Evolutionary conservation across 257 asterid species (phyloP).

Genomic region (Paulownia fortunei): DNA sequence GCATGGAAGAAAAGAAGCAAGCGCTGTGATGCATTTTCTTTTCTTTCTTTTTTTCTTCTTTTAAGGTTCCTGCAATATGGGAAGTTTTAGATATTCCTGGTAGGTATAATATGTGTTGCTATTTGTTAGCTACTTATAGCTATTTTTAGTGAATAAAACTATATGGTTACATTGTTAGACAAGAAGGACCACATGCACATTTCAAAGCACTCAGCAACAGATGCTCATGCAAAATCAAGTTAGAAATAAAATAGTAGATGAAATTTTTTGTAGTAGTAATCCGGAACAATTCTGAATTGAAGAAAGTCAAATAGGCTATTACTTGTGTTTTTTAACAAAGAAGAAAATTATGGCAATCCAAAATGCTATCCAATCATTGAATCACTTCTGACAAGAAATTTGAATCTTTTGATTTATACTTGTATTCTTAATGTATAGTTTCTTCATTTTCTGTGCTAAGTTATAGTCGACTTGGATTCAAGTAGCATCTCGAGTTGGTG

Average conservation of each 20-base stretch:
- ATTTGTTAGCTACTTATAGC: background rate
- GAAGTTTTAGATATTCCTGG: slow-evolving; percentile 1
- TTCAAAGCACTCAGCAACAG: background rate
- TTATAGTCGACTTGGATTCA: background rate
- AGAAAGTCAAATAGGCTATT: background rate
- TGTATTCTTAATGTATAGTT: too few species aligned
- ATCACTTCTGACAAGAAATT: background rate
- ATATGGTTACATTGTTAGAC: background rate
- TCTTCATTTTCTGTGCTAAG: background rate
- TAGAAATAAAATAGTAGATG: background rate
- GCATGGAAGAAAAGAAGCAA: background rate
- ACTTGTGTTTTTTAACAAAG: background rate
- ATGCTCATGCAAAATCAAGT: background rate
- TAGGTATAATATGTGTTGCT: background rate
- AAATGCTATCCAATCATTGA: background rate
- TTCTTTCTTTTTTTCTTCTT: background rate
- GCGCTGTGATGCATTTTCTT: background rate
- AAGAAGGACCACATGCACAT: slow-evolving; percentile 4
- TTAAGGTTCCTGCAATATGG: background rate
- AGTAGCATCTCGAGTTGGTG: background rate
- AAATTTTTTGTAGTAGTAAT: background rate
- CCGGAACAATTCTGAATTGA: background rate
- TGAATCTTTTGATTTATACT: too few species aligned
- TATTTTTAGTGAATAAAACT: background rate
- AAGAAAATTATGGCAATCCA: background rate